Evolutionary conservation across 768 basidiomycete species (phyloP), one percentile per base, ranked within the genome.

Genomic region (Boletus sensibilis): DNA sequence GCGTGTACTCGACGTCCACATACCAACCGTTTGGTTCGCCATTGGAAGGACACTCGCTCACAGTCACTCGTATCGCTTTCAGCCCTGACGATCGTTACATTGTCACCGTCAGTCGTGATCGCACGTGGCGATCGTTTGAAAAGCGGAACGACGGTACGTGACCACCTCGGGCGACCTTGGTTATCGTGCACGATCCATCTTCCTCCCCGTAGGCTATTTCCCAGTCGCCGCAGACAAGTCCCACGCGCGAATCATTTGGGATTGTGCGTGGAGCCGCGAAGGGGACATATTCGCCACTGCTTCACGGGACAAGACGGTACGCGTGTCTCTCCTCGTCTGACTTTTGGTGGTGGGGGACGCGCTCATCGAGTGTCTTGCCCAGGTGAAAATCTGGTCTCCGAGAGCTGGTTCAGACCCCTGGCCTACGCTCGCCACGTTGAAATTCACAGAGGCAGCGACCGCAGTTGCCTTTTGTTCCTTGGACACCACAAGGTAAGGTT

Each of bases 161-260:
- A 1, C 21, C 41, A 1, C 3, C 10, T 34, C 33, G 9, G 4
- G 39, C 16, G 5, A 33, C 33, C 20, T n/a, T 25, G 38, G 20
- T 35, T 18, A n/a, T n/a, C 21, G 53, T 58, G 27, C 1, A 20
- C 35, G 44, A 45, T 31, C 10, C n/a, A 58, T 23, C 20, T 38
- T 8, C n/a, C 23, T 34, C 5, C 5, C 20, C 2, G 21, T 55
- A 82, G 92, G 82, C 1, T 94, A 85, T 68, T 59, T 76, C 9
- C 84, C 86, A 3, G 64, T 86, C 21, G 82, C 83, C 5, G 79
- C 82, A 16, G 85, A 94, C 55, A 96, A 92, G 73, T 86, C 92
- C 0, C 97, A 98, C 71, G 82, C 82, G 1, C 82, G 97, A 38
- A 97, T 99, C 65, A 89, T 99, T 35, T 95, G 97, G 94, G 97